phyloP scores from a whole-genome alignment of 108 stramenopile genomes.

The Cyclotella choctawhatcheeana region DNA sequence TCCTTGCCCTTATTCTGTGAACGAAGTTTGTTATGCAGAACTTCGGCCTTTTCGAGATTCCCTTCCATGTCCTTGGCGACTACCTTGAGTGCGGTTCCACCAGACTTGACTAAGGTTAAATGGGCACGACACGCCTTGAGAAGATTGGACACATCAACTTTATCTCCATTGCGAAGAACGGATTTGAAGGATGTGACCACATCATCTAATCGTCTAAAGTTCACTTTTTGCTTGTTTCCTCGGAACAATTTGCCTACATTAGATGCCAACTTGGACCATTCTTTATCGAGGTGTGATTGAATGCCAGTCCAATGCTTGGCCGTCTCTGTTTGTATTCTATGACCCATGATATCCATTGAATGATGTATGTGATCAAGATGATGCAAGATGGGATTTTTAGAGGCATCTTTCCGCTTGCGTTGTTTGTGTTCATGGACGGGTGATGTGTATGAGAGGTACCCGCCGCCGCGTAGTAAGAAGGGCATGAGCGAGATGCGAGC shows the following conservation, averaged over 20 bases:
- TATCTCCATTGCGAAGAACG: constrained; percentile 39
- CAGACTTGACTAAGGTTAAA: constrained; percentile 41
- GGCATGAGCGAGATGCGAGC: constrained; percentile 32
- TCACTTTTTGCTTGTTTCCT: neutral
- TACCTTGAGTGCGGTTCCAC: constrained; percentile 39
- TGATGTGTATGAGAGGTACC: neutral
- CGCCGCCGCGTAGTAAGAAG: constrained; percentile 22
- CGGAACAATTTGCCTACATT: constrained; percentile 16
- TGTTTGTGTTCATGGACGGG: neutral
- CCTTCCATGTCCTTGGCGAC: constrained; percentile 61
- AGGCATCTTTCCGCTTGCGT: constrained; percentile 6
- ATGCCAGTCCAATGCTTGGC: constrained; percentile 31
- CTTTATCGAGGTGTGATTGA: constrained; percentile 14
- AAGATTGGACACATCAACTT: constrained; percentile 51
- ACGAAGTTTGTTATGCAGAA: constrained; percentile 19
- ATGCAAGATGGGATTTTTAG: constrained; percentile 14
- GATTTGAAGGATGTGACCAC: constrained; percentile 36
- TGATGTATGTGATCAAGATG: constrained; percentile 13
- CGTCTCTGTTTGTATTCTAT: constrained; percentile 30
- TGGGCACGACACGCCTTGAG: constrained; percentile 57
- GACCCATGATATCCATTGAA: constrained; percentile 14
- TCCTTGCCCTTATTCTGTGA: too few species aligned
- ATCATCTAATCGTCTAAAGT: constrained; percentile 29
- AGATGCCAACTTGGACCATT: constrained; percentile 27
- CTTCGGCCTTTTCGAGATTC: constrained; percentile 59